Conservation (phyloP, 2,329 filamentous ascomycete species). For the Bipolaris oryzae region DNA sequence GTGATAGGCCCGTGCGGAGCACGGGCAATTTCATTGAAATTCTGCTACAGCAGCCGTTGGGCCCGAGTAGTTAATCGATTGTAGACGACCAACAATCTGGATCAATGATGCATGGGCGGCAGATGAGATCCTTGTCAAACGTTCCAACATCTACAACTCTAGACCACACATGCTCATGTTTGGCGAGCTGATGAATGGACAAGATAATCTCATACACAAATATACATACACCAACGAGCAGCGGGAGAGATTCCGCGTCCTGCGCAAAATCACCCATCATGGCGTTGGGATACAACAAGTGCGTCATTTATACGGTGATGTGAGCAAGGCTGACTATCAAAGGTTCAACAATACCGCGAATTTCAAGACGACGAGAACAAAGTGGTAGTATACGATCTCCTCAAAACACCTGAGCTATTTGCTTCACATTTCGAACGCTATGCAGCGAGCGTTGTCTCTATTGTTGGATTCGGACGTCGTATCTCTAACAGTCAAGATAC, state of each 20-base stretch:
- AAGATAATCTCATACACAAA: slow-evolving; percentile 45
- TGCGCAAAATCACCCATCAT: slow-evolving; percentile 42
- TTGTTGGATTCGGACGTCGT: slow-evolving; percentile 63
- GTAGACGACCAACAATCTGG: slow-evolving; percentile 45
- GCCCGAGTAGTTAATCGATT: neutral
- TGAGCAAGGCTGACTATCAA: neutral
- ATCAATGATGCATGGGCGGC: slow-evolving; percentile 56
- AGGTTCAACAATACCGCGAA: slow-evolving; percentile 53
- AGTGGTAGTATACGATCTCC: slow-evolving; percentile 57
- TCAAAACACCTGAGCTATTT: slow-evolving; percentile 55
- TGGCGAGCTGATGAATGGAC: slow-evolving; percentile 44
- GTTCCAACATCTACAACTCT: slow-evolving; percentile 60
- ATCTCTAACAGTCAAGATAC: slow-evolving; percentile 59
- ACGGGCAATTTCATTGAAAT: no score
- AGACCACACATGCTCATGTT: slow-evolving; percentile 56
- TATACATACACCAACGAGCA: slow-evolving; percentile 36
- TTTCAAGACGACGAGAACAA: slow-evolving; percentile 66
- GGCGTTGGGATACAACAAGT: slow-evolving; percentile 57
- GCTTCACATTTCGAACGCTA: slow-evolving; percentile 61
- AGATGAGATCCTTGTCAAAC: slow-evolving; percentile 61
- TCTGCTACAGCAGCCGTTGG: no score
- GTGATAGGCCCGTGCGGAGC: no score
- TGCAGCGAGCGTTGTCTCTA: slow-evolving; percentile 61
- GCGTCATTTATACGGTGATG: neutral
- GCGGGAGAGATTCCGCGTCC: slow-evolving; percentile 38